These are phyloP conservation scores for Coelastrella sp. DNA, from an alignment of 139 green algal genomes.

Conservation along the genomic window DNA sequence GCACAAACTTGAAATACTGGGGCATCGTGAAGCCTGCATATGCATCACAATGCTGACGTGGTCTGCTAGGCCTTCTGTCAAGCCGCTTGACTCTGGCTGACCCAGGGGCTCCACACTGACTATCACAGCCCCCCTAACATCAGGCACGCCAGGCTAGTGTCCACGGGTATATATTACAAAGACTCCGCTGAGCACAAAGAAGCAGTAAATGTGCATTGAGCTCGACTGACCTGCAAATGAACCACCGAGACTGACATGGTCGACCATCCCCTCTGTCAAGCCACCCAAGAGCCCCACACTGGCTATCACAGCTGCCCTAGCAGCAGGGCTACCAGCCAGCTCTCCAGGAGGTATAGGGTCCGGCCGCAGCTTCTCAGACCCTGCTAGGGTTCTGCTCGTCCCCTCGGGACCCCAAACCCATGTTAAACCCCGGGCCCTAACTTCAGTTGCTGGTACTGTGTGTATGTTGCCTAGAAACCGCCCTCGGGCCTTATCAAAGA, in stretches of 20 bases:
- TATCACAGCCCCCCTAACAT: too few species aligned
- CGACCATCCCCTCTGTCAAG: neutral
- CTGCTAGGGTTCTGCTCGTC: neutral
- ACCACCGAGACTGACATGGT: neutral
- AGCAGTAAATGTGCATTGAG: too few species aligned
- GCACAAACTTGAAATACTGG: too few species aligned
- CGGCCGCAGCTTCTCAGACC: neutral
- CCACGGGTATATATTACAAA: too few species aligned
- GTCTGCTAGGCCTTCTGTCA: too few species aligned
- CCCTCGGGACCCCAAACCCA: conserved; percentile 26
- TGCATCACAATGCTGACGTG: too few species aligned
- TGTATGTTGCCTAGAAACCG: conserved; percentile 26
- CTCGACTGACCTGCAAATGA: neutral
- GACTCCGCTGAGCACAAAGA: too few species aligned
- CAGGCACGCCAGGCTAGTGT: too few species aligned
- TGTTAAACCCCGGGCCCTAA: neutral
- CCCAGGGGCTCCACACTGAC: too few species aligned
- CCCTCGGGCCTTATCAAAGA: conserved; percentile 12
- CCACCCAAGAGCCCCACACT: neutral
- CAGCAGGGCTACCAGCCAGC: conserved; percentile 11
- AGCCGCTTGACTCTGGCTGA: too few species aligned
- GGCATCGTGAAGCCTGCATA: too few species aligned
- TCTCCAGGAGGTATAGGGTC: conserved; percentile 16
- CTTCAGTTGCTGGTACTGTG: neutral
- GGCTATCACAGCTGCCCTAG: neutral